A percentile compares a stretch with the other conserved stretches of the same genome.
Evolutionary conservation across 345 rosid genomes (phyloP).

Genomic region (Euclidium syriacum): DNA sequence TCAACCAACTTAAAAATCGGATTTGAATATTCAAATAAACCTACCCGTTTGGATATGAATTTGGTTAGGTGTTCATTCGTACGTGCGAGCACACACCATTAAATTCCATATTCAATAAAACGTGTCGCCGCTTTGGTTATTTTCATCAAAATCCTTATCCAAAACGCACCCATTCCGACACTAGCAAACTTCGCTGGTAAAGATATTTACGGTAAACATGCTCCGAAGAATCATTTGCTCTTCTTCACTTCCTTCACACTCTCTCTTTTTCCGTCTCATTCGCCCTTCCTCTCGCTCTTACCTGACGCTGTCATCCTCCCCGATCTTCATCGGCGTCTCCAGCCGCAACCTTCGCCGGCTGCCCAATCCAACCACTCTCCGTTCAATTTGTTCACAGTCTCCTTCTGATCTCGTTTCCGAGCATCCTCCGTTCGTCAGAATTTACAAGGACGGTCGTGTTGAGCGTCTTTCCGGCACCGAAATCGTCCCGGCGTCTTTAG

Average conservation of each 20-base stretch:
- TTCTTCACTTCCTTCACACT: slow-evolving; percentile 33
- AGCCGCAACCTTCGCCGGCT: slow-evolving; percentile 22
- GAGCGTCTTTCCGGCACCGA: slow-evolving; percentile 41
- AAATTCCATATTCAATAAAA: too few species aligned
- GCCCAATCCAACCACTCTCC: slow-evolving; percentile 17
- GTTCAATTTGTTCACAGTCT: background rate
- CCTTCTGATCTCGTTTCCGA: slow-evolving; percentile 23
- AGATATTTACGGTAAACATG: slow-evolving; percentile 29
- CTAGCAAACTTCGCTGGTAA: background rate
- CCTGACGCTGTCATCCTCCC: slow-evolving; percentile 9
- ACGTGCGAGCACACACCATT: too few species aligned
- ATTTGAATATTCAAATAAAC: too few species aligned
- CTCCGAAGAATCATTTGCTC: slow-evolving; percentile 41
- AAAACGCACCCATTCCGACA: too few species aligned
- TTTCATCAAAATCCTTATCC: too few species aligned
- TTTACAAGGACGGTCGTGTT: slow-evolving; percentile 43
- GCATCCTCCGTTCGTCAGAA: slow-evolving; percentile 24
- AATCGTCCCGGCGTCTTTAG: slow-evolving; percentile 34
- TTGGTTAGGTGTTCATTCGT: too few species aligned
- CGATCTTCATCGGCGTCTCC: slow-evolving; percentile 10
- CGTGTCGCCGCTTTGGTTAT: too few species aligned
- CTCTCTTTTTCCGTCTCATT: slow-evolving; percentile 32
- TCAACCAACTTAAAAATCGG: too few species aligned
- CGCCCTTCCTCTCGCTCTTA: slow-evolving; percentile 14
- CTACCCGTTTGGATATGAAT: too few species aligned